Evolutionary conservation across 768 basidiomycete genomes (phyloP).

Genomic region (Rhizopogon vulgaris): DNA sequence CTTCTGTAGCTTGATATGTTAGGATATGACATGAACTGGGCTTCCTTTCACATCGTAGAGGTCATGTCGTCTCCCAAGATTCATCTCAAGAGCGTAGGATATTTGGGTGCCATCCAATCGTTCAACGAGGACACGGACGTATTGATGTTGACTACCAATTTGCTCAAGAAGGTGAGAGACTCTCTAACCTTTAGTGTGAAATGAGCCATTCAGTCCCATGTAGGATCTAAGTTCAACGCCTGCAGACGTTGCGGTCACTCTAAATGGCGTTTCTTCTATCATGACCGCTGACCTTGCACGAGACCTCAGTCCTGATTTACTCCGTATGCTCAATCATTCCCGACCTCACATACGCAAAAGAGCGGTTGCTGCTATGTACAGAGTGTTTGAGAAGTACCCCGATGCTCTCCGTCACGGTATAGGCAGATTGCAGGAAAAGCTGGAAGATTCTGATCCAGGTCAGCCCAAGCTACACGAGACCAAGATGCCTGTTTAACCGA

Average conservation of each 20-base stretch:
- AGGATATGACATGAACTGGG: conserved; percentile 91
- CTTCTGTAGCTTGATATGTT: conserved; percentile 86
- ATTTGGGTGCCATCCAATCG: conserved; percentile 87
- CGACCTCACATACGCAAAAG: conserved; percentile 85
- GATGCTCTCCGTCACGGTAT: conserved; percentile 66
- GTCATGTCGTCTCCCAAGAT: conserved; percentile 93
- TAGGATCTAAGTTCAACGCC: conserved; percentile 80
- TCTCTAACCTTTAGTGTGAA: background rate
- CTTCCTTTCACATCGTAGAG: conserved; percentile 94
- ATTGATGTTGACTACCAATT: conserved; percentile 93
- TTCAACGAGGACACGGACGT: conserved; percentile 95
- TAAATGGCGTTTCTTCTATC: conserved; percentile 81
- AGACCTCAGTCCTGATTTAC: conserved; percentile 81
- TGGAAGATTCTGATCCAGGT: conserved; percentile 77
- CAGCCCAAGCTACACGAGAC: conserved; percentile 2
- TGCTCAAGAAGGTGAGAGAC: conserved; percentile 78
- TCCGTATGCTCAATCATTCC: conserved; percentile 86
- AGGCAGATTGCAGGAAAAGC: conserved; percentile 65
- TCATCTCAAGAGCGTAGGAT: conserved; percentile 93
- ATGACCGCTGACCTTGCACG: conserved; percentile 85
- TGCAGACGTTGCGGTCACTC: conserved; percentile 65
- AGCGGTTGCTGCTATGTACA: conserved; percentile 79
- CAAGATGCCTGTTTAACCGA: background rate
- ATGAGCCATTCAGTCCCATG: conserved; percentile 5
- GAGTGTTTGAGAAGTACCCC: conserved; percentile 75